Evolutionary conservation across 108 stramenopile genomes (phyloP).

Genomic region (Skeletonema potamos): DNA sequence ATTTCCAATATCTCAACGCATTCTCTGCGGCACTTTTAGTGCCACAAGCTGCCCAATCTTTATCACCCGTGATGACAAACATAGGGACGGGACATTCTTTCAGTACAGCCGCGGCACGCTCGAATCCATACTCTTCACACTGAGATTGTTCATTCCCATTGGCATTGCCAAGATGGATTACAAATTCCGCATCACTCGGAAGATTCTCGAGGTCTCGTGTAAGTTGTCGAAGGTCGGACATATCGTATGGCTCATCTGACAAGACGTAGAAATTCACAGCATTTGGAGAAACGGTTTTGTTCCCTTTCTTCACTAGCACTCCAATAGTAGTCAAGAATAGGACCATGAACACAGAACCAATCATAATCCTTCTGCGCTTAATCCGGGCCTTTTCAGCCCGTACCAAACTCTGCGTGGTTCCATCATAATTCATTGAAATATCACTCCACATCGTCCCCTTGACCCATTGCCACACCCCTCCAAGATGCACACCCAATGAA

Average conservation of each 20-base stretch:
- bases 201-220: constrained; percentile 52
- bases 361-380: constrained; percentile 23
- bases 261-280: constrained; percentile 75
- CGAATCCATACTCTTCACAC: constrained; percentile 58
- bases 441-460: constrained; percentile 51
- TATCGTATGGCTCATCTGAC: constrained; percentile 64
- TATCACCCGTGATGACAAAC: constrained; percentile 69
- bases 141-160: constrained; percentile 48
- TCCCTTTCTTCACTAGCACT: constrained; percentile 31
- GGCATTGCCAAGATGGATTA: constrained; percentile 79
- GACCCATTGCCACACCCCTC: constrained; percentile 35
- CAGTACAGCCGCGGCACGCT: constrained; percentile 44
- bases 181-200: constrained; percentile 65
- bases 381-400: constrained; percentile 28
- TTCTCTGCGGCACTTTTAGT: constrained; percentile 8
- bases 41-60: constrained; percentile 79
- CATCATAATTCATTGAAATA: constrained; percentile 39
- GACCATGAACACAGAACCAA: constrained; percentile 11
- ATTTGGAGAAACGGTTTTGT: neutral
- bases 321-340: constrained; percentile 9
- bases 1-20: constrained; percentile 55
- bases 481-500: constrained; percentile 13
- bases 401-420: constrained; percentile 52
- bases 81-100: constrained; percentile 57
- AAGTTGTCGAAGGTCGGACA: constrained; percentile 43